phyloP scores from a whole-genome alignment of 371 early-diverging fungal species.

The Syncephalastrum sp. region DNA sequence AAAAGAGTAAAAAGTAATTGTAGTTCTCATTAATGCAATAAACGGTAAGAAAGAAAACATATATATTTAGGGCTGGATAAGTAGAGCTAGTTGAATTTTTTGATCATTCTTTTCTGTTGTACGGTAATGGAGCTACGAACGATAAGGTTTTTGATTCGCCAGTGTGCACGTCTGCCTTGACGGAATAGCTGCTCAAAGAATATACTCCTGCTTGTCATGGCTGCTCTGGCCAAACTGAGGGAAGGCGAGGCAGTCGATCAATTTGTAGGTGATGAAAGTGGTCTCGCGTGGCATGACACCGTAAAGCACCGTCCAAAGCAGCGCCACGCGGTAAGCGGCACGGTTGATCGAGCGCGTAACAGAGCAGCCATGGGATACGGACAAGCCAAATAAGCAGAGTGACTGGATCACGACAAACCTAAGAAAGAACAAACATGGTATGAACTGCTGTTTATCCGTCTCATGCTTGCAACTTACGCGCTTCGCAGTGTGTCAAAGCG shows the following conservation, averaged over 20 bases:
- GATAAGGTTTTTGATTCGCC: neutral
- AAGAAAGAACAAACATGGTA: neutral
- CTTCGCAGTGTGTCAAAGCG: conserved; percentile 19
- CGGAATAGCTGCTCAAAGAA: neutral
- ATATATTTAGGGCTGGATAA: too few relatives aligned
- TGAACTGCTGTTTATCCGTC: neutral
- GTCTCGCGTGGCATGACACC: conserved; percentile 23
- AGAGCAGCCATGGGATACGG: conserved; percentile 9
- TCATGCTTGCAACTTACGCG: conserved; percentile 14
- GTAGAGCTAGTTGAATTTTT: neutral
- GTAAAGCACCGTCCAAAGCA: conserved; percentile 23
- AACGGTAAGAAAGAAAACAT: too few relatives aligned
- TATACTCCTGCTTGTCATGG: neutral
- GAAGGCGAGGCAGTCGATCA: neutral
- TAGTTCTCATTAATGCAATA: too few relatives aligned
- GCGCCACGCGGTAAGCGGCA: conserved; percentile 19
- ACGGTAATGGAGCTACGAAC: too few relatives aligned
- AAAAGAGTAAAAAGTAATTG: too few relatives aligned
- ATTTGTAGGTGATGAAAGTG: conserved; percentile 5
- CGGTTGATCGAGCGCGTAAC: neutral
- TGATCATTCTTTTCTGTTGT: neutral
- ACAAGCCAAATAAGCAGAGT: conserved; percentile 12
- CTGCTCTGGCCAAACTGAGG: neutral
- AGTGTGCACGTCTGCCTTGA: neutral
- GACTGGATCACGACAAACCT: conserved; percentile 21